These are phyloP conservation scores for Herpetospermum pedunculosum DNA, from an alignment of 306 rosid genomes.

Conservation along the genomic window DNA sequence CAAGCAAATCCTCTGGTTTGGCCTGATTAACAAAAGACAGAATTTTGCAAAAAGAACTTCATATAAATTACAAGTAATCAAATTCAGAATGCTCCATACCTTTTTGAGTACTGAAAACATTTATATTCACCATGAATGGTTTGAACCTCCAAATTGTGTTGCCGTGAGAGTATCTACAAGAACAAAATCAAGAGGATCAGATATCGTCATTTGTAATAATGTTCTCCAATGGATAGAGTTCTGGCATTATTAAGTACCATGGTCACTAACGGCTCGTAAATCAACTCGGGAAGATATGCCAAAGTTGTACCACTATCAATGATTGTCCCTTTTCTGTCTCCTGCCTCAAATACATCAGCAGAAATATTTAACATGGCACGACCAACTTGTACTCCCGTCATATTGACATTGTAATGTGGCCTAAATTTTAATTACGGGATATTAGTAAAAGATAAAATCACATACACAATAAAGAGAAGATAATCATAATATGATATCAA, in stretches of 20 bases:
- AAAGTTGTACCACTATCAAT: constrained; percentile 98
- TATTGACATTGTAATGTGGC: constrained; percentile 86
- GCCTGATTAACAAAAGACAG: background rate
- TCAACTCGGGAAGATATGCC: constrained; percentile 90
- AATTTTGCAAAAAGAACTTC: background rate
- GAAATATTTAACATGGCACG: constrained; percentile 41
- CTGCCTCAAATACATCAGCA: constrained; percentile 44
- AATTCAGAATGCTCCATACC: constrained; percentile 37
- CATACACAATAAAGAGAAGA: background rate
- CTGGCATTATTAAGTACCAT: constrained; percentile 35
- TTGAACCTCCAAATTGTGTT: constrained; percentile 58
- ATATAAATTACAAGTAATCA: background rate
- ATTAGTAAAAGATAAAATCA: constrained; percentile 2
- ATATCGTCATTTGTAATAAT: background rate
- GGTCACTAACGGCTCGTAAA: constrained; percentile 61
- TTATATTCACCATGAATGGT: constrained; percentile 79
- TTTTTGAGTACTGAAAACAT: constrained; percentile 73
- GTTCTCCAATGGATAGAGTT: background rate
- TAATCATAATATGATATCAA: background rate
- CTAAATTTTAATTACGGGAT: constrained; percentile 25
- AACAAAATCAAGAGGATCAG: background rate
- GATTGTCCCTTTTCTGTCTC: constrained; percentile 73
- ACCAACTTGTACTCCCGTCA: constrained; percentile 92
- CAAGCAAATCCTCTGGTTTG: background rate
- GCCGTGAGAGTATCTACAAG: constrained; percentile 61